phyloP scores from a whole-genome alignment of 108 stramenopile genomes.

The Nitzschia sp. region DNA sequence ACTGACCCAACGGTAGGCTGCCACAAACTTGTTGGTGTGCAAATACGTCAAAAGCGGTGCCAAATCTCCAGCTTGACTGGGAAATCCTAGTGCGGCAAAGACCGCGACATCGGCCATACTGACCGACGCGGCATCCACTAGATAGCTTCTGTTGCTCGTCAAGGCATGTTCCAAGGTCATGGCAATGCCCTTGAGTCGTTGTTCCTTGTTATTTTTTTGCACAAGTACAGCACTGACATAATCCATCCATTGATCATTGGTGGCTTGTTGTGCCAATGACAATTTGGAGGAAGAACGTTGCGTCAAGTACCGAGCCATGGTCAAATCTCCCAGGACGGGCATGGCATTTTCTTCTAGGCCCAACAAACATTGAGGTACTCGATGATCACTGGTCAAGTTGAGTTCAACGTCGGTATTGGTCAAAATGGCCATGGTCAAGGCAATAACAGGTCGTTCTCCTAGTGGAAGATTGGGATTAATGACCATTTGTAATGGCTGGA shows the following conservation, averaged over 20 bases:
- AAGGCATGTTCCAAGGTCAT: conserved; percentile 78
- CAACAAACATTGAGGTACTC: conserved; percentile 43
- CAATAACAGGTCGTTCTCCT: conserved; percentile 72
- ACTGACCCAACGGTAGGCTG: conserved; percentile 68
- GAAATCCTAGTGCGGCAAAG: conserved; percentile 76
- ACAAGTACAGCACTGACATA: conserved; percentile 75
- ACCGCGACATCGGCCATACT: conserved; percentile 92
- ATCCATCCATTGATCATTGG: conserved; percentile 93
- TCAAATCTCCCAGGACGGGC: conserved; percentile 71
- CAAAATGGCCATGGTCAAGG: conserved; percentile 68
- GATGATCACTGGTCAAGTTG: conserved; percentile 68
- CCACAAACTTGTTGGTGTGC: conserved; percentile 28
- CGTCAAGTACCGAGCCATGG: conserved; percentile 67
- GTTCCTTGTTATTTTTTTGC: conserved; percentile 48
- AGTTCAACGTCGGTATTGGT: conserved; percentile 69
- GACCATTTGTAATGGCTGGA: conserved; percentile 64
- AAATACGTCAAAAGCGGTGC: conserved; percentile 24
- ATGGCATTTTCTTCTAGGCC: conserved; percentile 43
- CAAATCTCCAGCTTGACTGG: conserved; percentile 48
- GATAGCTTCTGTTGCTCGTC: conserved; percentile 48
- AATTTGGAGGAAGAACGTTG: conserved; percentile 6
- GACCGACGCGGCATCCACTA: conserved; percentile 63
- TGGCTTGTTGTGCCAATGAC: conserved; percentile 29
- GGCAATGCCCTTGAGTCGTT: conserved; percentile 56
- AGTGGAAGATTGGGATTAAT: conserved; percentile 80